Conservation (phyloP, 2,329 filamentous ascomycete genomes). For the Periconia macrospinosa region DNA sequence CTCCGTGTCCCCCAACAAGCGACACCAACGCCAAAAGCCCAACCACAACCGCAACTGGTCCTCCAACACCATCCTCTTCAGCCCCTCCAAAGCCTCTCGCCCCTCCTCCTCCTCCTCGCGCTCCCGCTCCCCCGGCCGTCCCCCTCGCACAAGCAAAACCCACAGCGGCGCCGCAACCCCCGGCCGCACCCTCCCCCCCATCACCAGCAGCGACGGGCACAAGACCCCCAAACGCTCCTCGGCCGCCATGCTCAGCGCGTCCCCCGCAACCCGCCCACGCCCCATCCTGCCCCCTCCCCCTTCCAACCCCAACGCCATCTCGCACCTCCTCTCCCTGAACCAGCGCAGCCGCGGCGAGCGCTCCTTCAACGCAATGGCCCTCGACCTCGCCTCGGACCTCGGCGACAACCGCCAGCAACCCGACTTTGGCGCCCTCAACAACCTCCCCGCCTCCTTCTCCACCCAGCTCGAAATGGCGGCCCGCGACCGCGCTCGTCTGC, state of each 20-base stretch:
- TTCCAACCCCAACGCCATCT: conserved; percentile 57
- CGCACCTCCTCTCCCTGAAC: conserved; percentile 57
- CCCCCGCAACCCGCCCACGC: conserved; percentile 32
- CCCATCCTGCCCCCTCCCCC: conserved; percentile 49
- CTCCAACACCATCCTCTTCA: conserved; percentile 82
- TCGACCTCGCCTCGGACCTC: conserved; percentile 74
- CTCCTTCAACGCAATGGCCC: conserved; percentile 63
- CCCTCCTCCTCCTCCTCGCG: conserved; percentile 41
- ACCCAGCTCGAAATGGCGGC: conserved; percentile 59
- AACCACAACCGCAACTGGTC: conserved; percentile 75
- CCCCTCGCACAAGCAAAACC: conserved; percentile 25
- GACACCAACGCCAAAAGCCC: conserved; percentile 20
- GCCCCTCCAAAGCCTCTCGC: conserved; percentile 56
- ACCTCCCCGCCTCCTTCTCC: conserved; percentile 74
- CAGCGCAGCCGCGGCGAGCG: conserved; percentile 54
- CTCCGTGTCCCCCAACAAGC: conserved; percentile 34
- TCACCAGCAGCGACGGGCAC: conserved; percentile 23
- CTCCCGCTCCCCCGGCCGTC: conserved; percentile 31
- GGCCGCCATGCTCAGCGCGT: conserved; percentile 22
- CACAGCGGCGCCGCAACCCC: conserved; percentile 41
- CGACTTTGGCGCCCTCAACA: conserved; percentile 63
- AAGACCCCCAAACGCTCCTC: conserved; percentile 47
- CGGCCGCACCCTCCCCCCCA: conserved; percentile 5
- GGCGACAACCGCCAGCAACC: conserved; percentile 63
- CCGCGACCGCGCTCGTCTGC: conserved; percentile 18